These are phyloP conservation scores for Microbotryum saponariae DNA, from an alignment of 1,284 basidiomycete species.

Conservation along the genomic window DNA sequence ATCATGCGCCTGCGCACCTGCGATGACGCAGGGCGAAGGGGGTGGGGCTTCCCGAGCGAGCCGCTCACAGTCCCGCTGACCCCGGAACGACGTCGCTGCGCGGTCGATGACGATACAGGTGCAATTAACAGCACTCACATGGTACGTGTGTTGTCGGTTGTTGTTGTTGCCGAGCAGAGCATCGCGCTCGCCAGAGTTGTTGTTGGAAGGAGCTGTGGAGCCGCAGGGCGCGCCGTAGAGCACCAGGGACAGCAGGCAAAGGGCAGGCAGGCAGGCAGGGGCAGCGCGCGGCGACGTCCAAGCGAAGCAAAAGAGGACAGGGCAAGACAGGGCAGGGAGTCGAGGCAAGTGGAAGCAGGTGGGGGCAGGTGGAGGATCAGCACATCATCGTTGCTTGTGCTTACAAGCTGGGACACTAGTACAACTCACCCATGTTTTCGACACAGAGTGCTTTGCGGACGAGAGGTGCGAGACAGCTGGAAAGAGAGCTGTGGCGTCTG, in stretches of 20 bases:
- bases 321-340: neutral
- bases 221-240: neutral
- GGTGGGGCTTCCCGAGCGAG: too few species aligned
- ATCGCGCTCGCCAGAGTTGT: conserved; percentile 13
- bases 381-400: neutral
- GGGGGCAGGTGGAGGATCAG: neutral
- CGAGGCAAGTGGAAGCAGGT: neutral
- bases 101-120: too few species aligned
- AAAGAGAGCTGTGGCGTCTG: too few species aligned
- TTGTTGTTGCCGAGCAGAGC: conserved; percentile 5
- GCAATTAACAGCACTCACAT: conserved; percentile 6
- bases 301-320: neutral
- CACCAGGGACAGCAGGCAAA: neutral
- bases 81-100: too few species aligned
- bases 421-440: too few species aligned
- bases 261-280: neutral
- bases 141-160: conserved; percentile 13
- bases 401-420: too few species aligned
- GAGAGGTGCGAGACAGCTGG: too few species aligned
- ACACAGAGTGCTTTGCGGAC: too few species aligned
- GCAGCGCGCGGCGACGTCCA: neutral
- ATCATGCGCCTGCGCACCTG: neutral
- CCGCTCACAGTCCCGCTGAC: too few species aligned
- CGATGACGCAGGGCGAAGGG: neutral
- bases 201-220: conserved; percentile 4